Evolutionary conservation across 2,329 filamentous ascomycete genomes (phyloP).

Genomic region (Massarina eburnea): DNA sequence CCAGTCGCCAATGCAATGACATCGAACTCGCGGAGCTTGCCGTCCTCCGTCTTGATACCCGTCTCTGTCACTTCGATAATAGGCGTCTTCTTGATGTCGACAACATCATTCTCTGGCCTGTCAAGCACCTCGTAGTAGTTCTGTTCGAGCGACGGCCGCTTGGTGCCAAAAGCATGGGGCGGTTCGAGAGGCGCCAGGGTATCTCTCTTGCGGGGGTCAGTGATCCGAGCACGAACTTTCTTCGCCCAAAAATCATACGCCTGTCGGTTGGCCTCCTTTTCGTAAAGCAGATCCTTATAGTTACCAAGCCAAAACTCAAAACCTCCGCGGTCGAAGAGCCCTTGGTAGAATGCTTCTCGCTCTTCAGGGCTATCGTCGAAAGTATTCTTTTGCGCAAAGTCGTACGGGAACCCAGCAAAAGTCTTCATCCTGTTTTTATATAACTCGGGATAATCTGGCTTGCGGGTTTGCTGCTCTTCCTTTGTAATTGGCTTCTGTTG

Average conservation of each 20-base stretch:
- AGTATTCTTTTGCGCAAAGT: constrained; percentile 57
- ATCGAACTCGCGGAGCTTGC: constrained; percentile 46
- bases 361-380: constrained; percentile 49
- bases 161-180: constrained; percentile 50
- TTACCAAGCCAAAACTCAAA: constrained; percentile 48
- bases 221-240: constrained; percentile 46
- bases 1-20: constrained; percentile 50
- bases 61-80: constrained; percentile 43
- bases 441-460: constrained; percentile 48
- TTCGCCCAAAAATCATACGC: constrained; percentile 53
- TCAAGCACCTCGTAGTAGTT: constrained; percentile 52
- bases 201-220: constrained; percentile 48
- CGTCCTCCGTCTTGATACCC: constrained; percentile 45
- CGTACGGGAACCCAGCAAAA: constrained; percentile 63
- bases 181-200: constrained; percentile 49
- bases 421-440: constrained; percentile 56
- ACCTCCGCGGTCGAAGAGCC: constrained; percentile 44
- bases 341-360: constrained; percentile 48
- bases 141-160: constrained; percentile 51
- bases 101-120: constrained; percentile 45
- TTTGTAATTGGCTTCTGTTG: constrained; percentile 51
- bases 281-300: constrained; percentile 45
- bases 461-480: constrained; percentile 54
- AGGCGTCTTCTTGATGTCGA: constrained; percentile 47
- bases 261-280: constrained; percentile 46